phyloP scores from a whole-genome alignment of 83 land plant species.

The Picea mariana region DNA sequence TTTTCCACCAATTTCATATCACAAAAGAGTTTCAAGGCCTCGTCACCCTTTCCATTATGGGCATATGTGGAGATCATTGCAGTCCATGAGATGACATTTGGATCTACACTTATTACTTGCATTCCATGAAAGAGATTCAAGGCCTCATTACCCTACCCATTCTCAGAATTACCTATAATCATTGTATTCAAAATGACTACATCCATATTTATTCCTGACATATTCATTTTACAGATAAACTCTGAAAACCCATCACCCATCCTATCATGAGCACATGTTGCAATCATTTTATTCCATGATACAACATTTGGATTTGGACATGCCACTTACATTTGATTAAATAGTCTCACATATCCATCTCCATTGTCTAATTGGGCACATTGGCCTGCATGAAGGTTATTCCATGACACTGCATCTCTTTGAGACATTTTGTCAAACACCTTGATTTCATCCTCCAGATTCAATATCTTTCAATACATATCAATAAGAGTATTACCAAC shows the following conservation, averaged over 20 bases:
- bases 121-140: background rate
- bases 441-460: no score
- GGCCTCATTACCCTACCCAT: no score
- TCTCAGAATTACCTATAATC: background rate
- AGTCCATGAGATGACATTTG: no score
- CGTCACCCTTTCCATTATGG: no score
- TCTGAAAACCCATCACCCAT: background rate
- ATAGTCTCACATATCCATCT: background rate
- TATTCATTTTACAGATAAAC: background rate
- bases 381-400: background rate
- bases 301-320: background rate
- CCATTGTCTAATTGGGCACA: background rate
- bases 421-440: no score
- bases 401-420: constrained; percentile 21
- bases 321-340: background rate
- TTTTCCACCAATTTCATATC: no score
- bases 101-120: background rate
- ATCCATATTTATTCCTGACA: background rate
- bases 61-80: no score
- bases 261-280: background rate
- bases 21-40: no score
- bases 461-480: constrained; percentile 28
- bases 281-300: background rate
- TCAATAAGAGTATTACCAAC: constrained; percentile 45
- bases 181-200: background rate